Evolutionary conservation across 2,329 filamentous ascomycete species (phyloP).

Genomic region (Akanthomyces lecanii): DNA sequence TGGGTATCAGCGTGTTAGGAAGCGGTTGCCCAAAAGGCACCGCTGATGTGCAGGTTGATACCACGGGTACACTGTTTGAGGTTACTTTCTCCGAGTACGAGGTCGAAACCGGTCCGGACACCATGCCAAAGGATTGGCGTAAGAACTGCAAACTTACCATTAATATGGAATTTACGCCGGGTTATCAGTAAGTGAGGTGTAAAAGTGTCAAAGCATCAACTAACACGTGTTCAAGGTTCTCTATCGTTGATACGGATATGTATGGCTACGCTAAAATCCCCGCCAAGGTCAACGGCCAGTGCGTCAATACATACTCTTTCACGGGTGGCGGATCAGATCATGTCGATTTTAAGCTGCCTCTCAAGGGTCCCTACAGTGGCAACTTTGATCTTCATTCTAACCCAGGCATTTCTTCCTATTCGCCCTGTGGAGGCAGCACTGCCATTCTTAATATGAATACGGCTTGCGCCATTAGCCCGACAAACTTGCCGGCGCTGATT

Average conservation of each 20-base stretch:
- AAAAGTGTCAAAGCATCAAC: too few species aligned
- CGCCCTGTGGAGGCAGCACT: slow-evolving; percentile 24
- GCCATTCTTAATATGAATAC: slow-evolving; percentile 29
- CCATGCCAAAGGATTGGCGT: slow-evolving; percentile 23
- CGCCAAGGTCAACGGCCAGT: slow-evolving; percentile 20
- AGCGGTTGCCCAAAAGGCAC: slow-evolving; percentile 23
- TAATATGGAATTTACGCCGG: slow-evolving; percentile 24
- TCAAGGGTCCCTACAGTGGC: slow-evolving; percentile 22
- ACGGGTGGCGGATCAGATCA: slow-evolving; percentile 23
- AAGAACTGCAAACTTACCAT: slow-evolving; percentile 27
- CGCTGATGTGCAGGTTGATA: slow-evolving; percentile 24
- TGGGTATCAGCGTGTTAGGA: slow-evolving; percentile 22
- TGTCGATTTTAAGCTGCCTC: slow-evolving; percentile 21
- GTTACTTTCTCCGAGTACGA: slow-evolving; percentile 25
- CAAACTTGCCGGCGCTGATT: slow-evolving; percentile 23
- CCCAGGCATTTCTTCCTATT: slow-evolving; percentile 23
- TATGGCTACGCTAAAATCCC: slow-evolving; percentile 26
- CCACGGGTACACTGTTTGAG: slow-evolving; percentile 23
- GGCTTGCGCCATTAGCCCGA: slow-evolving; percentile 23
- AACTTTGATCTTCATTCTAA: slow-evolving; percentile 22
- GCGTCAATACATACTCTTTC: slow-evolving; percentile 26
- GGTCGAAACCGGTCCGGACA: slow-evolving; percentile 23
- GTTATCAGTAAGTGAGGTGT: slow-evolving; percentile 22
- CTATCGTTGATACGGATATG: slow-evolving; percentile 25
- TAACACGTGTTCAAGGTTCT: slow-evolving; percentile 20